Conservation (phyloP, 169 alveolate species). For the Plasmodium inui region DNA sequence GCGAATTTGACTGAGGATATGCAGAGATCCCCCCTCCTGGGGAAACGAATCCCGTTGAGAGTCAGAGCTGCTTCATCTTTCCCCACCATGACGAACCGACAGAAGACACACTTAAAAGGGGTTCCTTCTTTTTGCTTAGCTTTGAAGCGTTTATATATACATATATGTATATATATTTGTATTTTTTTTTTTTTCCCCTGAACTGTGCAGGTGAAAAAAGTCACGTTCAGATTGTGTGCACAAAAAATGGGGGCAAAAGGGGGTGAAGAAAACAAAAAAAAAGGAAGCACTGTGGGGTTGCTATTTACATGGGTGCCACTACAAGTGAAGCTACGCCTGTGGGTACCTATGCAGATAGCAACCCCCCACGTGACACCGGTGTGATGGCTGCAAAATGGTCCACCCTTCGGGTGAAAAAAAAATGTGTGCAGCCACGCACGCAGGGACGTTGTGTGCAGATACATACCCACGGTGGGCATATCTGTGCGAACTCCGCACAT, state of each 20-base stretch:
- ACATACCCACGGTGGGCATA: background rate
- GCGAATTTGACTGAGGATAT: background rate
- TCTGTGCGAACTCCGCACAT: background rate
- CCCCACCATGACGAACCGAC: background rate
- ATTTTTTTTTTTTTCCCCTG: background rate
- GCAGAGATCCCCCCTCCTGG: background rate
- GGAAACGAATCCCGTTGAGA: background rate
- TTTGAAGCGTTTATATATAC: background rate
- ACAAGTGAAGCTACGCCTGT: background rate
- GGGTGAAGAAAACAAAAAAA: background rate
- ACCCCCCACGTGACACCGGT: background rate
- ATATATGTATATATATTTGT: background rate
- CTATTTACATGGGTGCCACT: background rate
- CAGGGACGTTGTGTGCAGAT: background rate
- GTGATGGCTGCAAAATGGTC: background rate
- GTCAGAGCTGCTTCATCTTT: background rate
- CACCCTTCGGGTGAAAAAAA: background rate
- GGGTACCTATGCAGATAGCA: background rate
- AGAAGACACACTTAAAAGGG: background rate
- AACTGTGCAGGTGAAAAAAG: slow-evolving; percentile 7
- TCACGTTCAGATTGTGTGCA: slow-evolving; percentile 3
- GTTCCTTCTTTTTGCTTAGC: background rate
- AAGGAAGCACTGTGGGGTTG: background rate
- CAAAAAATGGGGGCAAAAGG: background rate
- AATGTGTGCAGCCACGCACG: background rate